Conservation (phyloP, 2,329 filamentous ascomycete genomes). For the Thielaviopsis populi region DNA sequence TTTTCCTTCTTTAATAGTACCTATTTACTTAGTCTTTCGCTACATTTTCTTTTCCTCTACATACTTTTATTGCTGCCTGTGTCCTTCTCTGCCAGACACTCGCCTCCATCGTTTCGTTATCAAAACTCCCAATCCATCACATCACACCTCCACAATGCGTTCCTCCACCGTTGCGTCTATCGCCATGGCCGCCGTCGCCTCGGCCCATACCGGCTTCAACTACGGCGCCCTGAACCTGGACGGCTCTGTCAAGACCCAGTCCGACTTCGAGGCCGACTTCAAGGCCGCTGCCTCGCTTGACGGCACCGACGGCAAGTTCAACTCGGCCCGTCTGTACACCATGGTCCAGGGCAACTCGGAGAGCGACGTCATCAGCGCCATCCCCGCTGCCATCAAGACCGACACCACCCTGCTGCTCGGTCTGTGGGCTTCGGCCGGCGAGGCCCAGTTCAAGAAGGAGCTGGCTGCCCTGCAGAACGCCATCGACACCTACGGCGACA, state of each 20-base stretch:
- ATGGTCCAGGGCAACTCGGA: conserved; percentile 44
- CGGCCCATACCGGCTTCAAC: conserved; percentile 52
- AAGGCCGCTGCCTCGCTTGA: conserved; percentile 46
- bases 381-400: conserved; percentile 69
- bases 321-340: conserved; percentile 58
- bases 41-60: conserved; percentile 6
- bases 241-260: conserved; percentile 42
- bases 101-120: conserved; percentile 7
- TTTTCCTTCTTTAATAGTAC: conserved; percentile 8
- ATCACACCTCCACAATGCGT: conserved; percentile 16
- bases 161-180: conserved; percentile 11
- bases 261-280: conserved; percentile 58
- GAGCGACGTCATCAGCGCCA: conserved; percentile 52
- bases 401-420: conserved; percentile 67
- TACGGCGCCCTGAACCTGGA: conserved; percentile 50
- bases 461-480: conserved; percentile 55
- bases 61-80: background rate
- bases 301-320: conserved; percentile 48
- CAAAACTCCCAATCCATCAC: background rate
- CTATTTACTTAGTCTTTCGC: conserved; percentile 8
- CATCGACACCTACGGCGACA: conserved; percentile 50
- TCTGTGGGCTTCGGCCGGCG: conserved; percentile 63
- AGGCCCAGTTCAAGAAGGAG: conserved; percentile 53
- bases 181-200: conserved; percentile 19
- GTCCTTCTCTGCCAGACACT: background rate